Evolutionary conservation across 208 protist species (phyloP), one percentile per base, ranked within the genome.

Genomic region (Lotmaria passim): DNA sequence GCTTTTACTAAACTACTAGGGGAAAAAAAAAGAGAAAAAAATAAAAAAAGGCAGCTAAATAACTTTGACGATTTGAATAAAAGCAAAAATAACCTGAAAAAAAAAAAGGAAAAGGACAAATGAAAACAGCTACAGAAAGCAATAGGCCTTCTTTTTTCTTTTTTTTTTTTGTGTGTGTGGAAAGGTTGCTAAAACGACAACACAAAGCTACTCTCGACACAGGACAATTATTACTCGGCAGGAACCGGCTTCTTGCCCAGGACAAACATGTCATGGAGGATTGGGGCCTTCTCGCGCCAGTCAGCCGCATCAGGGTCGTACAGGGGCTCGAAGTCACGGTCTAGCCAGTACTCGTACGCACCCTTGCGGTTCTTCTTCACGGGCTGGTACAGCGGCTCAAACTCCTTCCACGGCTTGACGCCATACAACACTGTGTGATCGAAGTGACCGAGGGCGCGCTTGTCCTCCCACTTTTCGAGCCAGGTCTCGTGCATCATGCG

Each of bases 381-480:
- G 14, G 91, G 91, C 72, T 96, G 86, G 74, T 96, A 96, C 8
- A 91, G 78, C 14, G 91, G 91, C 83, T 93, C 91, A 52, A 96
- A 96, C 62, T 93, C 91, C 62, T 96, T 93, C 81, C 83, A 96
- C 12, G 91, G 91, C 75, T 93, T 94, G 44, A 90, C 71, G 50
- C 91, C 91, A 38, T 96, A 96, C 17, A 94, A 83, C 44, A 93
- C 71, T 64, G 85, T 89, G 78, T 94, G 88, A 68, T 96, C 91
- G 62, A 94, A 96, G 79, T 94, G 88, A 38, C 91, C 91, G 56
- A 96, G 75, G 10, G 87, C 86, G 53, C 87, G 86, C 75, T 96
- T 96, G 57, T 96, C 86, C 63, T 96, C 91, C 86, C 85, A 93
- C 73, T 94, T 94, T 59, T 96, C 91, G 30, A 96, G 82, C 87